These are phyloP conservation scores for Suhomyces chickasaworum DNA, from an alignment of 1,139 yeast genomes.

Conservation along the genomic window DNA sequence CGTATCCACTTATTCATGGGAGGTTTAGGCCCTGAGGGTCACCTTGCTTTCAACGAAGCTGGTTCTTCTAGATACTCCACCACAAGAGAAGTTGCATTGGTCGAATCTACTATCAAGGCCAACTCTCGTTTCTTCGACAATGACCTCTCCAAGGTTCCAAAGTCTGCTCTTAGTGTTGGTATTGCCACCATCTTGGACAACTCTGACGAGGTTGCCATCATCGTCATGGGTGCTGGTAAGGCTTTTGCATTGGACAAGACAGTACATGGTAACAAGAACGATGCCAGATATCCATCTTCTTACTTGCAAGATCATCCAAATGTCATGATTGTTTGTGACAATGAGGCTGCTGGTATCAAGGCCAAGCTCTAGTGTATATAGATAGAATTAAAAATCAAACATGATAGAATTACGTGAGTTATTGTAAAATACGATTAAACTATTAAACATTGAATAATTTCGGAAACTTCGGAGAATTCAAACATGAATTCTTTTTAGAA, in stretches of 20 bases:
- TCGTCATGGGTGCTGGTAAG: conserved; percentile 51
- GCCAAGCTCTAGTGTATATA: conserved; percentile 29
- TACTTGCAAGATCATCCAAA: conserved; percentile 50
- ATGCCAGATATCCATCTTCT: conserved; percentile 45
- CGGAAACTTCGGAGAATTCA: too few relatives aligned
- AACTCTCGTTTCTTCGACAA: conserved; percentile 58
- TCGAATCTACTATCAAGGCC: conserved; percentile 55
- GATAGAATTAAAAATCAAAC: neutral
- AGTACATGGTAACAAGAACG: conserved; percentile 37
- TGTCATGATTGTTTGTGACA: conserved; percentile 49
- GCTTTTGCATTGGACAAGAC: conserved; percentile 48
- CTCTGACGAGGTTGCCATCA: conserved; percentile 53
- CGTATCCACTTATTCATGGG: conserved; percentile 60
- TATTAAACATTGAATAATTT: too few relatives aligned
- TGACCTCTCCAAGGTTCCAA: conserved; percentile 53
- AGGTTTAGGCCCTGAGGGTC: conserved; percentile 68
- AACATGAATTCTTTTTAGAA: too few relatives aligned
- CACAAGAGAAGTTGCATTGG: conserved; percentile 55
- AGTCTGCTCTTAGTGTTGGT: conserved; percentile 58
- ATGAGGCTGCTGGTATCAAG: conserved; percentile 44
- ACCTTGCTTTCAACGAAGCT: conserved; percentile 63
- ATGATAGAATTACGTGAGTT: neutral
- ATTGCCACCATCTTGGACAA: conserved; percentile 63
- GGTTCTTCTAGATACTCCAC: conserved; percentile 52
- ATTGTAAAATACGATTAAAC: too few relatives aligned